These are phyloP conservation scores for Exserohilum rostratum DNA, from an alignment of 2,329 filamentous ascomycete species.

Conservation along the genomic window DNA sequence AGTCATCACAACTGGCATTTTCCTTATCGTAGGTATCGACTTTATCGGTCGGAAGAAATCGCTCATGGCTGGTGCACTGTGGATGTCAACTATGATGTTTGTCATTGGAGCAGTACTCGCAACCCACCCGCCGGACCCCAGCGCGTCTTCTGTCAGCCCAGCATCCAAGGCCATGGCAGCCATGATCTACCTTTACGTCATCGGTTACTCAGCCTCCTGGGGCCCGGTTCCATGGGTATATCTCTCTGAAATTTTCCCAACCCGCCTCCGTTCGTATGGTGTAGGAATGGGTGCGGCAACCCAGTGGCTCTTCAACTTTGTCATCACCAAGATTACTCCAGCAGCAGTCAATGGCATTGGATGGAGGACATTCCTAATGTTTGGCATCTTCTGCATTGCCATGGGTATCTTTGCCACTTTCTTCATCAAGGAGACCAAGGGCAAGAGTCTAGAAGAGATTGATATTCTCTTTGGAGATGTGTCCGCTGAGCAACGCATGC, in stretches of 20 bases:
- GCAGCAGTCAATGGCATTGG: constrained; percentile 62
- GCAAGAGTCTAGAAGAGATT: constrained; percentile 55
- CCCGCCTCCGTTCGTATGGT: constrained; percentile 67
- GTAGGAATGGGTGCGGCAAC: constrained; percentile 74
- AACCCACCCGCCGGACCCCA: constrained; percentile 43
- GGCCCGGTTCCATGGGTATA: constrained; percentile 78
- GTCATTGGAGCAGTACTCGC: constrained; percentile 66
- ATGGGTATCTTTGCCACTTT: constrained; percentile 55
- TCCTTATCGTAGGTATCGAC: constrained; percentile 73
- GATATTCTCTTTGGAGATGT: constrained; percentile 52
- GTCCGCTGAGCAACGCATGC: constrained; percentile 6
- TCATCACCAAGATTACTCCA: constrained; percentile 68
- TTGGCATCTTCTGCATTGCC: constrained; percentile 56
- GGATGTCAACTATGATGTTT: constrained; percentile 69
- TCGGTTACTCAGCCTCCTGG: constrained; percentile 73
- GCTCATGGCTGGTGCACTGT: constrained; percentile 67
- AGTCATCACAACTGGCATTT: constrained; percentile 70
- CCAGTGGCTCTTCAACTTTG: constrained; percentile 77
- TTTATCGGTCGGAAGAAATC: constrained; percentile 66
- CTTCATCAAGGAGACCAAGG: constrained; percentile 52
- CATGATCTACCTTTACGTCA: constrained; percentile 78
- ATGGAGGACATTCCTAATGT: constrained; percentile 54
- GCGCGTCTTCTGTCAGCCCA: constrained; percentile 42
- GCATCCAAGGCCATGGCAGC: constrained; percentile 68
- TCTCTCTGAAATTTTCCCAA: constrained; percentile 76